Evolutionary conservation across 2,329 filamentous ascomycete genomes (phyloP), one percentile per base, ranked within the genome.

Genomic region (Neonectria coccinea): DNA sequence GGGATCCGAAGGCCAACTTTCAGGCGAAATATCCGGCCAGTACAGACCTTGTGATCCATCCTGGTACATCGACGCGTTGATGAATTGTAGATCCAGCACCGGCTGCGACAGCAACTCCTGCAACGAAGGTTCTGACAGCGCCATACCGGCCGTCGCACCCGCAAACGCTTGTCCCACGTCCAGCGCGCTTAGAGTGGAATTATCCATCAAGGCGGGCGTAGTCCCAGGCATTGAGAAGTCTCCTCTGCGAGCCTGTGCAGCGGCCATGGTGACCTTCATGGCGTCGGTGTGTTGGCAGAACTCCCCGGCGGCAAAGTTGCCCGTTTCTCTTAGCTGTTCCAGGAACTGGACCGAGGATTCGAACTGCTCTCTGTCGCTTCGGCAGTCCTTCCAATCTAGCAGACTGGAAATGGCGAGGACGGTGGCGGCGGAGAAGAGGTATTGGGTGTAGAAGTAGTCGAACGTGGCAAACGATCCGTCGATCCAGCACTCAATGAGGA

Each of bases 391-490:
- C 0, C 75, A 69, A 4, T 70, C 70, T 0, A 82, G 71, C 0
- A 83, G 70, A 41, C 78, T 81, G 2, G 83, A 83, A 1, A 83
- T 75, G 0, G 80, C 81, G 2, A 85, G 76, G 5, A 84, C 77
- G 0, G 79, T 82, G 2, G 80, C 76, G 0, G 81, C 77, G 0
- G 82, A 81, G 69, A 85, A 85, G 27, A 85, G 78, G 44, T 83
- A 84, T 51, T 83, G 81, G 0, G 80, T 79, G 69, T 80, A 78
- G 51, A 81, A 81, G 70, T 83, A 84, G 62, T 84, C 83, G 50
- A 84, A 83, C 0, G 79, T 83, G 0, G 78, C 74, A 58, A 84
- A 83, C 0, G 81, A 79, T 0, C 83, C 83, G 33, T 82, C 78
- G 2, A 83, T 79, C 83, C 83, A 85, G 12, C 77, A 77, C 6